Evolutionary conservation across 2,329 filamentous ascomycete genomes (phyloP).

Genomic region (Pyrenophora tritici-repentis): DNA sequence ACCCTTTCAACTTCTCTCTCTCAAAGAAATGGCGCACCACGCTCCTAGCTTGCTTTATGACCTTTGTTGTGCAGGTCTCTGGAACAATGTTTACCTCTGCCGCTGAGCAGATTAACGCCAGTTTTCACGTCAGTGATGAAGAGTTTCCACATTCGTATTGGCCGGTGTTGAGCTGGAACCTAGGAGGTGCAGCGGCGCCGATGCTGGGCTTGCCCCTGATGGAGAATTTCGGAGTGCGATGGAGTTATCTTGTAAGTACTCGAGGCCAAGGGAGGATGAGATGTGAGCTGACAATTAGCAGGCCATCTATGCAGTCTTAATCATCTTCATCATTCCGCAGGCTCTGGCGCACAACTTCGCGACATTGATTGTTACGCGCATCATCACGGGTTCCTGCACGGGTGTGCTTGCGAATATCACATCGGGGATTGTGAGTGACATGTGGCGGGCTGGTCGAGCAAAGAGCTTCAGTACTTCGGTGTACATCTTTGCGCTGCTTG

Average conservation of each 20-base stretch:
- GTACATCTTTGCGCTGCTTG: slow-evolving; percentile 51
- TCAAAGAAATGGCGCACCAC: slow-evolving; percentile 52
- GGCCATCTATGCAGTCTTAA: slow-evolving; percentile 48
- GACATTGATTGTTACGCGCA: slow-evolving; percentile 51
- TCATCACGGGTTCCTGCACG: slow-evolving; percentile 52
- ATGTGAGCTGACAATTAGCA: too few relatives aligned
- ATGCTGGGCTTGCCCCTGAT: slow-evolving; percentile 51
- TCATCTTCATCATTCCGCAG: slow-evolving; percentile 51
- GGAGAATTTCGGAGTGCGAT: slow-evolving; percentile 52
- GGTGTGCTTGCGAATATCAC: slow-evolving; percentile 51
- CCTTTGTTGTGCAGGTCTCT: slow-evolving; percentile 40
- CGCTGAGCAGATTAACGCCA: slow-evolving; percentile 44
- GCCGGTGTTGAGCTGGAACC: slow-evolving; percentile 49
- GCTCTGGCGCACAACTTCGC: slow-evolving; percentile 53
- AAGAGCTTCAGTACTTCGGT: slow-evolving; percentile 52
- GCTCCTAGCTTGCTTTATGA: slow-evolving; percentile 51
- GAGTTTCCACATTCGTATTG: slow-evolving; percentile 50
- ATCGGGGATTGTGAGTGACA: slow-evolving; percentile 42
- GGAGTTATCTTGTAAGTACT: slow-evolving; percentile 45
- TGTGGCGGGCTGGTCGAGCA: slow-evolving; percentile 46
- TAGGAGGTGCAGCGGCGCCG: slow-evolving; percentile 51
- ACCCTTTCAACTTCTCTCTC: slow-evolving; percentile 50
- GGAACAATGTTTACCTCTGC: slow-evolving; percentile 43
- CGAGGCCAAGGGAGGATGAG: too few relatives aligned
- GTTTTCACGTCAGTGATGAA: slow-evolving; percentile 48